Evolutionary conservation across 208 protist species (phyloP), one percentile per base, ranked within the genome.

Genomic region (Trypanosoma avium): DNA sequence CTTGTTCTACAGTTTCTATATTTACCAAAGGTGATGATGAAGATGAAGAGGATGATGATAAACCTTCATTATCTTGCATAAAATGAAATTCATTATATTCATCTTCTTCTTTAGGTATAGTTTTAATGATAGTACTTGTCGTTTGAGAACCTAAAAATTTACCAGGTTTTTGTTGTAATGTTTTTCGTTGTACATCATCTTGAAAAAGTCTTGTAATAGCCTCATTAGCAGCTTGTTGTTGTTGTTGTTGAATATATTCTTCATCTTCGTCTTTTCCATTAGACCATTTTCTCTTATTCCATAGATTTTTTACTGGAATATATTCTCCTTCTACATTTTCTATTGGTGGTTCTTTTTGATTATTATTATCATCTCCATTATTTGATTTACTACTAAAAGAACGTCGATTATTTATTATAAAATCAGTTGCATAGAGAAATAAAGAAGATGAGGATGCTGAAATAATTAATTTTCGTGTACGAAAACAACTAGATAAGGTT

Each of bases 1-100:
- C 83, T 60, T 92, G 77, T 59, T 92, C 81, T 12, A 90, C 52
- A 1, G 73, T 22, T 12, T 90, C 79, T 17, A 84, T 53, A 36
- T 59, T 38, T 0, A 53, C 38, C 9, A 55, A 38, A 48, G 67
- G 35, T 12, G 38, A 42, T 15, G 45, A 36, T n/a, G n/a, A n/a
- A n/a, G n/a, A n/a, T n/a, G n/a, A n/a, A n/a, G n/a, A n/a, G n/a
- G n/a, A n/a, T n/a, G n/a, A n/a, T n/a, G n/a, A n/a, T n/a, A n/a
- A n/a, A n/a, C 26, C 40, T 6, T 62, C 52, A 38, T 26, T 27
- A 55, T 22, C 24, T 21, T 47, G 38, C 32, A 53, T 21, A 2
- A 8, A 21, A 30, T 35, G n/a, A 19, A 53, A 33, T 53, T 53
- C 17, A 33, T 59, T 22, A 47, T 30, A 32, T 3, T 38, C 50